phyloP scores from a whole-genome alignment of 176 grass and related monocot genomes.

The Hyparrhenia diplandra region DNA sequence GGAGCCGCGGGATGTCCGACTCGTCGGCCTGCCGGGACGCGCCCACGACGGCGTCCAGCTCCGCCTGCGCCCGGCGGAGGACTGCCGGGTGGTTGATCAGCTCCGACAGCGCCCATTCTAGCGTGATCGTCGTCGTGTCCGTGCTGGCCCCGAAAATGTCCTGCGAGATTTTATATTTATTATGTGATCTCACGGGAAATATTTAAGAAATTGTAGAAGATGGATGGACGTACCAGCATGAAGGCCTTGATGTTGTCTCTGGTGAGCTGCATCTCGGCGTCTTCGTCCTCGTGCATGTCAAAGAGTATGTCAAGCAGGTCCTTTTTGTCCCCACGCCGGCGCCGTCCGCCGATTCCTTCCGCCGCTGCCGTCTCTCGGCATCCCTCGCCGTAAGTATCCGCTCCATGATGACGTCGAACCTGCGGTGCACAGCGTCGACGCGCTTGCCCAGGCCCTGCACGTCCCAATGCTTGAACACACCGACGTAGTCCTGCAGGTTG shows the following conservation, averaged over 20 bases:
- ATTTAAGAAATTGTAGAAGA: too few relatives aligned
- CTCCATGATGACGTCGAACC: slow-evolving; percentile 66
- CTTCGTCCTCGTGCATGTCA: slow-evolving; percentile 47
- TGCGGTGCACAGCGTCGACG: slow-evolving; percentile 36
- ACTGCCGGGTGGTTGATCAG: slow-evolving; percentile 57
- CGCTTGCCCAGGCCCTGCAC: slow-evolving; percentile 58
- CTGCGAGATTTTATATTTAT: slow-evolving; percentile 9
- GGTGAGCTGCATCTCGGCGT: slow-evolving; percentile 45
- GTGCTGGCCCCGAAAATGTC: slow-evolving; percentile 72
- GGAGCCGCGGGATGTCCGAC: slow-evolving; percentile 42
- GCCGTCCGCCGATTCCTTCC: neutral
- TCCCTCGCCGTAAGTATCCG: slow-evolving; percentile 39
- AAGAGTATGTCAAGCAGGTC: slow-evolving; percentile 53
- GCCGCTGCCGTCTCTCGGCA: neutral
- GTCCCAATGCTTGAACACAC: slow-evolving; percentile 51
- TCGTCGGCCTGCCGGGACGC: slow-evolving; percentile 36
- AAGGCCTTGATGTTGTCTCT: slow-evolving; percentile 65
- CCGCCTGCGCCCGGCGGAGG: slow-evolving; percentile 17
- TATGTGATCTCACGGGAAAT: too few relatives aligned
- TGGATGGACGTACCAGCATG: slow-evolving; percentile 39
- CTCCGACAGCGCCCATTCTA: slow-evolving; percentile 72
- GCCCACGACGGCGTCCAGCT: slow-evolving; percentile 58
- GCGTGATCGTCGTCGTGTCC: slow-evolving; percentile 55
- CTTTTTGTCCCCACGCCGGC: neutral
- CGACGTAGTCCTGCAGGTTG: slow-evolving; percentile 66